Evolutionary conservation across 2,329 filamentous ascomycete genomes (phyloP), one percentile per base, ranked within the genome.

Genomic region (Fonsecaea pedrosoi): DNA sequence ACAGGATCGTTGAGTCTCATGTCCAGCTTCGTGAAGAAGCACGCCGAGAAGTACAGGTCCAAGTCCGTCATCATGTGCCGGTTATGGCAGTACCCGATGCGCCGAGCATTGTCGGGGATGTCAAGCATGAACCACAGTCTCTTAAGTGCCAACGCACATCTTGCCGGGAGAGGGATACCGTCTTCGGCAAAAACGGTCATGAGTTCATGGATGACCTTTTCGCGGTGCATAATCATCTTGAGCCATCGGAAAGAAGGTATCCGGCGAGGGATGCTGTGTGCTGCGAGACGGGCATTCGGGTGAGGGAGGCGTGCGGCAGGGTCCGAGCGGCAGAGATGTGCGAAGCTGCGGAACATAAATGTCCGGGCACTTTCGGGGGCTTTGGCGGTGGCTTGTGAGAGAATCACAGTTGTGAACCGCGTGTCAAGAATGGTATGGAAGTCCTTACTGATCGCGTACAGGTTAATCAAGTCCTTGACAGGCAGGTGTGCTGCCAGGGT

Each of bases 71-170:
- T 90, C 56, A 89, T 80, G 0, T 73, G 70, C 9, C 62, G 60
- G 75, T 86, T 86, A 35, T 80, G 80, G 4, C 92, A 76, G 5
- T 89, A 79, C 1, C 79, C 80, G 5, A 82, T 77, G 0, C 92
- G 86, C 13, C 84, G 79, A 0, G 70, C 72, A 58, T 83, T 89
- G 13, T 86, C 87, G 0, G 85, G 79, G 3, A 89, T 79, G 73
- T 93, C 90, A 81, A 92, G 87, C 38, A 91, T 74, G 60, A 90
- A 83, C 92, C 92, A 95, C 18, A 92, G 80, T 74, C 91, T 90
- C 73, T 87, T 82, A 54, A 91, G 78, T 1, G 83, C 82, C 10
- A 73, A 59, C 58, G 79, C 75, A 69, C 84, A 85, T 32, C 77
- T 75, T 0, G 69, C 57, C 0, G 89, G 89, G 60, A 87, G 78